A percentile compares a stretch with the other conserved stretches of the same genome.
phyloP scores from a whole-genome alignment of 768 basidiomycete species.

The Boletellus emodensis region DNA sequence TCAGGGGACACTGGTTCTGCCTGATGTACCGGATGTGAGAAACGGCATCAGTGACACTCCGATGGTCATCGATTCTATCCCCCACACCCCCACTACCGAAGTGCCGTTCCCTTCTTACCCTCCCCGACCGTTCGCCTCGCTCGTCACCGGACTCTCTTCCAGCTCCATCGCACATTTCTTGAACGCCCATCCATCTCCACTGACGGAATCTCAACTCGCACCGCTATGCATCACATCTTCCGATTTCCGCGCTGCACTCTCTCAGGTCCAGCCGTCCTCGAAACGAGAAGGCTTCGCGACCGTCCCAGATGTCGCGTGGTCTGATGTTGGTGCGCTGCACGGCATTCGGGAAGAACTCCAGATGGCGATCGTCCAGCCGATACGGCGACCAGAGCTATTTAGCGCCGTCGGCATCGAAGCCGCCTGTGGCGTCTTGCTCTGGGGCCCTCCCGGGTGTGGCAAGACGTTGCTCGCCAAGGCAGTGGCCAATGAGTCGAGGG shows the following conservation, averaged over 20 bases:
- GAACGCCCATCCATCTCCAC: slow-evolving; percentile 75
- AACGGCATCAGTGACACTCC: slow-evolving; percentile 23
- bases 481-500: slow-evolving; percentile 91
- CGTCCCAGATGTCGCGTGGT: slow-evolving; percentile 93
- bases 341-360: slow-evolving; percentile 85
- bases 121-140: slow-evolving; percentile 32
- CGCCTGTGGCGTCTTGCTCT: slow-evolving; percentile 91
- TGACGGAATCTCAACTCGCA: slow-evolving; percentile 73
- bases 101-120: slow-evolving; percentile 11
- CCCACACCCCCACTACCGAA: slow-evolving; percentile 18
- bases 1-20: slow-evolving; percentile 57
- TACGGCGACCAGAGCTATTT: slow-evolving; percentile 86
- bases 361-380: slow-evolving; percentile 97
- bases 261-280: slow-evolving; percentile 90
- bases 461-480: slow-evolving; percentile 98
- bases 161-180: slow-evolving; percentile 89
- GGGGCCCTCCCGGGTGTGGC: slow-evolving; percentile 98
- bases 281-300: slow-evolving; percentile 98
- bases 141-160: slow-evolving; percentile 40
- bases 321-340: slow-evolving; percentile 90
- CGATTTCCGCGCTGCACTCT: slow-evolving; percentile 82
- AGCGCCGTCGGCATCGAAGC: slow-evolving; percentile 84
- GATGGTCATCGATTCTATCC: slow-evolving; percentile 38
- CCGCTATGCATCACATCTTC: slow-evolving; percentile 75
- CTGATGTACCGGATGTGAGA: slow-evolving; percentile 31